Conservation (phyloP, 139 green algal genomes). For the Chara braunii region DNA sequence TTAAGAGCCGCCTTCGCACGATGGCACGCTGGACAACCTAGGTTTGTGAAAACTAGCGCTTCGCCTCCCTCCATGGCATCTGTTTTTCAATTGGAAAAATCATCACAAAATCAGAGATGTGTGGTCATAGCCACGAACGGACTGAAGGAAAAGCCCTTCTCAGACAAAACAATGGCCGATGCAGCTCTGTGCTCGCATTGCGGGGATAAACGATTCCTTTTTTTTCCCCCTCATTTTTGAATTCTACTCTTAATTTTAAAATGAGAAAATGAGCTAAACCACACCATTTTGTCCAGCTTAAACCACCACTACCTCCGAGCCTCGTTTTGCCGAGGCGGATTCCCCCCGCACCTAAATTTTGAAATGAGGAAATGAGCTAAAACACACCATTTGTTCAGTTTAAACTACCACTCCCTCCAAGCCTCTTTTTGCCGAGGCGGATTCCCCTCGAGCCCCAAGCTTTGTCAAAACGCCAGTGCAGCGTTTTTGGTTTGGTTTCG, state of each 20-base stretch:
- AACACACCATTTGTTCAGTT: no score
- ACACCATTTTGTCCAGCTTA: no score
- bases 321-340: no score
- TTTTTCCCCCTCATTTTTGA: neutral
- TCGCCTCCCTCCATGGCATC: neutral
- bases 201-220: neutral
- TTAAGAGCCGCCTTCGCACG: slow-evolving; percentile 56
- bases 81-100: neutral
- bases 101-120: neutral
- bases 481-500: no score
- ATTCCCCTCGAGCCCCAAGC: no score
- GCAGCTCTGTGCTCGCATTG: neutral
- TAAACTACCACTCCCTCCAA: no score
- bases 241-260: neutral
- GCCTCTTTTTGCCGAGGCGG: no score
- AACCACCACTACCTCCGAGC: no score
- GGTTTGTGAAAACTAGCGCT: slow-evolving; percentile 58
- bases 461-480: no score
- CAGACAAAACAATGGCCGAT: neutral
- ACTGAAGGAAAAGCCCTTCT: neutral
- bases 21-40: slow-evolving; percentile 74
- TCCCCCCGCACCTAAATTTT: no score
- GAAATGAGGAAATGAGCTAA: no score
- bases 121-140: neutral
- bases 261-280: slow-evolving; percentile 3